These are phyloP conservation scores for Vitis labrusca DNA, from an alignment of 164 flowering plant genomes.

Conservation along the genomic window DNA sequence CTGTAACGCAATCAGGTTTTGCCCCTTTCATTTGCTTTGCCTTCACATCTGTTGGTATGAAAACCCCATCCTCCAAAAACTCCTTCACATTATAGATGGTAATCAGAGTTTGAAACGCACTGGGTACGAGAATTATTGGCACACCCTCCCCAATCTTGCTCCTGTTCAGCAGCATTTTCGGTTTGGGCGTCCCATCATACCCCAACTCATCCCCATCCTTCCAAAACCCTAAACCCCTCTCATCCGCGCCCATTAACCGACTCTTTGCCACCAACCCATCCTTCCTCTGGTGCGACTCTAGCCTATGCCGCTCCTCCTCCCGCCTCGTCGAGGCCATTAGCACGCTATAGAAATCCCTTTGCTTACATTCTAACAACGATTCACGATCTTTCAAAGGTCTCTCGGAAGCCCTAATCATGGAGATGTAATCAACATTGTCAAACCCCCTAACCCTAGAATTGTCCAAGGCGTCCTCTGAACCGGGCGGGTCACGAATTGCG, in stretches of 20 bases:
- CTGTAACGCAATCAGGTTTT: slow-evolving; percentile 95
- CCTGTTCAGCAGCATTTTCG: slow-evolving; percentile 71
- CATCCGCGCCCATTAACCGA: slow-evolving; percentile 64
- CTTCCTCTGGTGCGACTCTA: slow-evolving; percentile 85
- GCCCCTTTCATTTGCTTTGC: slow-evolving; percentile 85
- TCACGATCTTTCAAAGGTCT: slow-evolving; percentile 80
- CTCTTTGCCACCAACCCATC: slow-evolving; percentile 87
- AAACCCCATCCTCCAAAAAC: slow-evolving; percentile 97
- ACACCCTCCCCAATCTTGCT: slow-evolving; percentile 94
- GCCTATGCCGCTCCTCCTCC: slow-evolving; percentile 80
- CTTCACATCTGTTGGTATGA: slow-evolving; percentile 85
- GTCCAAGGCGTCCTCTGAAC: slow-evolving; percentile 8
- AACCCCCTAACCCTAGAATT: slow-evolving; percentile 11
- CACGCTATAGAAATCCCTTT: slow-evolving; percentile 70
- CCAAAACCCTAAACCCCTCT: slow-evolving; percentile 46
- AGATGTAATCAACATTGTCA: slow-evolving; percentile 28
- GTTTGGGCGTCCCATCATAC: slow-evolving; percentile 49
- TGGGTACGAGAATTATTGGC: slow-evolving; percentile 94
- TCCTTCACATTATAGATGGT: slow-evolving; percentile 98
- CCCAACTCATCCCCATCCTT: slow-evolving; percentile 53
- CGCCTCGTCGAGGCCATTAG: slow-evolving; percentile 54
- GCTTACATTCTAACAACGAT: slow-evolving; percentile 62
- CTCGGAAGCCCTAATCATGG: slow-evolving; percentile 59
- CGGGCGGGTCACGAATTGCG: slow-evolving; percentile 2
- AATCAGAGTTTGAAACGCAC: slow-evolving; percentile 92